Evolutionary conservation across 306 rosid genomes (phyloP).

Genomic region (Lupinus albus): DNA sequence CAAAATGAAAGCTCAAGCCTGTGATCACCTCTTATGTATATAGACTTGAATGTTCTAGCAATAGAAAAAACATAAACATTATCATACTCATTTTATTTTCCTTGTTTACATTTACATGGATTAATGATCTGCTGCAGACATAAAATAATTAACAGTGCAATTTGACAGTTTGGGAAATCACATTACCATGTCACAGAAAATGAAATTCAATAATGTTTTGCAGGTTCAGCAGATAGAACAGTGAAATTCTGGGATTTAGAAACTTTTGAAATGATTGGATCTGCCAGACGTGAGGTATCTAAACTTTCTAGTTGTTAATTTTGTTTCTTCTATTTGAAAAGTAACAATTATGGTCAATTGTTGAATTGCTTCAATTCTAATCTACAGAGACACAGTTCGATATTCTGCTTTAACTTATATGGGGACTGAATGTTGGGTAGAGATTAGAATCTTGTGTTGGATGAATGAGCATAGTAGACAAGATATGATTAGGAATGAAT

Average conservation of each 20-base stretch:
- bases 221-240: constrained; percentile 98
- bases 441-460: too few species aligned
- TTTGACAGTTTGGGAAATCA: neutral
- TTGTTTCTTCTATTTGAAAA: constrained; percentile 32
- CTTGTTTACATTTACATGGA: neutral
- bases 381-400: too few species aligned
- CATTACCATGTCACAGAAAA: neutral
- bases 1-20: constrained; percentile 1
- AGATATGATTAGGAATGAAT: too few species aligned
- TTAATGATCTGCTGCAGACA: neutral
- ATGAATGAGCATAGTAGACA: too few species aligned
- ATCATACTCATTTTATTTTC: neutral
- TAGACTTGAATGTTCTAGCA: neutral
- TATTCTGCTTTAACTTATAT: too few species aligned
- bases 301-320: constrained; percentile 3
- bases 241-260: constrained; percentile 99
- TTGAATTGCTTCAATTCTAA: too few species aligned
- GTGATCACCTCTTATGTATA: neutral
- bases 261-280: constrained; percentile 94
- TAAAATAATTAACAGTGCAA: neutral
- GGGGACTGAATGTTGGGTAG: too few species aligned
- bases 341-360: constrained; percentile 28
- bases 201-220: constrained; percentile 33
- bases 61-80: neutral
- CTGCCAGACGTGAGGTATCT: constrained; percentile 91